Evolutionary conservation across 495 filamentous ascomycete genomes (phyloP).

Genomic region (Penicillium simplicissimum): DNA sequence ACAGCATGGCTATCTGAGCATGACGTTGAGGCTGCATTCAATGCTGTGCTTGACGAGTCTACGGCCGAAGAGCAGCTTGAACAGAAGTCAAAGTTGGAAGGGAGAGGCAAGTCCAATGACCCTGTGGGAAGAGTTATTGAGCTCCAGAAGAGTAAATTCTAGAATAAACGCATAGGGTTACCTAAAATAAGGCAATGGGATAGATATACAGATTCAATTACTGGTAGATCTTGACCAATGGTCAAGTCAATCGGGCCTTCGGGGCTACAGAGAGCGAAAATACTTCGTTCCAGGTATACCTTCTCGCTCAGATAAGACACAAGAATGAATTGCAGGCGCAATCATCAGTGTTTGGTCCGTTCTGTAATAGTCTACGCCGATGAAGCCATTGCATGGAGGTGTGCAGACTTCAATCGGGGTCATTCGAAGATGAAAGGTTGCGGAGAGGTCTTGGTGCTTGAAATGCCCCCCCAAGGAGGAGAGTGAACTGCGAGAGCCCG

Average conservation of each 20-base stretch:
- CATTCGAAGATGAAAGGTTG: slow-evolving; percentile 50
- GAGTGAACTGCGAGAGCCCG: slow-evolving; percentile 27
- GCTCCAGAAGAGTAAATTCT: slow-evolving; percentile 14
- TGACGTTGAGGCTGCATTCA: slow-evolving; percentile 46
- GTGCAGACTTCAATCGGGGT: slow-evolving; percentile 41
- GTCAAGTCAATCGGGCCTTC: background rate
- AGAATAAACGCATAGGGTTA: background rate
- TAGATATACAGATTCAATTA: background rate
- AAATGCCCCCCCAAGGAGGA: slow-evolving; percentile 25
- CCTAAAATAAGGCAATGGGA: background rate
- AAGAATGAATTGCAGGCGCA: background rate
- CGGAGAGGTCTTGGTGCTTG: slow-evolving; percentile 35
- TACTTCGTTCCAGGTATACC: background rate
- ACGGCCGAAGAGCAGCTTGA: background rate
- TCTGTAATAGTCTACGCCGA: background rate
- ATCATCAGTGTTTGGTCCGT: background rate
- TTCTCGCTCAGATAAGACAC: background rate
- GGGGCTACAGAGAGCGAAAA: background rate
- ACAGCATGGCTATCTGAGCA: slow-evolving; percentile 51
- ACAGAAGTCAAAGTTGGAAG: background rate
- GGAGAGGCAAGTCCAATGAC: background rate
- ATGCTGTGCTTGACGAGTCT: slow-evolving; percentile 4
- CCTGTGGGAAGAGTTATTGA: background rate
- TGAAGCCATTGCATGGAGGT: background rate
- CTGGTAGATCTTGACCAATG: background rate